These are phyloP conservation scores for Cutaneotrichosporon mucoides DNA, from an alignment of 1,284 basidiomycete species.

Conservation along the genomic window DNA sequence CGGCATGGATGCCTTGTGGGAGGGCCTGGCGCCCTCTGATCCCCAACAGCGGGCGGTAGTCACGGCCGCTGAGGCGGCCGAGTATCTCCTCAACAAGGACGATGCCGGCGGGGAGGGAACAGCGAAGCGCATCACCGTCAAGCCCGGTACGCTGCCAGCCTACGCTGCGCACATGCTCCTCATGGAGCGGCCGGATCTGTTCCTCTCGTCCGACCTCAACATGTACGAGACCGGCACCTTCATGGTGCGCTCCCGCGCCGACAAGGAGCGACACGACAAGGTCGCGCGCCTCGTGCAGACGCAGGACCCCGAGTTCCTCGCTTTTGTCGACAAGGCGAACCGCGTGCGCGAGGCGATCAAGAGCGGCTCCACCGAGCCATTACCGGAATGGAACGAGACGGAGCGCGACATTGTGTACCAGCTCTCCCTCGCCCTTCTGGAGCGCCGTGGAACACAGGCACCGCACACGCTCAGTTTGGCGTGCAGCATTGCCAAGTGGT, in stretches of 20 bases:
- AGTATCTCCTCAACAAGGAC: constrained; percentile 25
- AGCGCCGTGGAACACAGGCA: constrained; percentile 58
- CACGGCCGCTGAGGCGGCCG: constrained; percentile 32
- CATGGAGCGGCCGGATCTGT: constrained; percentile 62
- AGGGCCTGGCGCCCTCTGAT: constrained; percentile 21
- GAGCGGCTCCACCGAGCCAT: constrained; percentile 13
- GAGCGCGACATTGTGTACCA: constrained; percentile 67
- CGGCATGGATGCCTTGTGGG: constrained; percentile 35
- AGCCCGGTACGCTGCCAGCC: constrained; percentile 32
- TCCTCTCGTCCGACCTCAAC: constrained; percentile 57
- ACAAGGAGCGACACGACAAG: constrained; percentile 58
- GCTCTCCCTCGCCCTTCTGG: constrained; percentile 62
- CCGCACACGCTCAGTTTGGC: constrained; percentile 61
- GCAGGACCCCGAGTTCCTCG: constrained; percentile 52
- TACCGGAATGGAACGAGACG: constrained; percentile 54
- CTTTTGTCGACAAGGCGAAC: constrained; percentile 61
- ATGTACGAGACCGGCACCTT: constrained; percentile 63
- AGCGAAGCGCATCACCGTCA: constrained; percentile 14
- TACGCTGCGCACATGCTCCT: constrained; percentile 72
- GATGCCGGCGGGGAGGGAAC: neutral
- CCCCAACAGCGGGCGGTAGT: constrained; percentile 16
- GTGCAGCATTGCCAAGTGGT: constrained; percentile 61
- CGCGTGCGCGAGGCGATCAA: constrained; percentile 47
- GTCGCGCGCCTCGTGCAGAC: constrained; percentile 57
- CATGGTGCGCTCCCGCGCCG: constrained; percentile 62